Conservation (phyloP, 768 basidiomycete genomes). For the Tubosaeta sp. region DNA sequence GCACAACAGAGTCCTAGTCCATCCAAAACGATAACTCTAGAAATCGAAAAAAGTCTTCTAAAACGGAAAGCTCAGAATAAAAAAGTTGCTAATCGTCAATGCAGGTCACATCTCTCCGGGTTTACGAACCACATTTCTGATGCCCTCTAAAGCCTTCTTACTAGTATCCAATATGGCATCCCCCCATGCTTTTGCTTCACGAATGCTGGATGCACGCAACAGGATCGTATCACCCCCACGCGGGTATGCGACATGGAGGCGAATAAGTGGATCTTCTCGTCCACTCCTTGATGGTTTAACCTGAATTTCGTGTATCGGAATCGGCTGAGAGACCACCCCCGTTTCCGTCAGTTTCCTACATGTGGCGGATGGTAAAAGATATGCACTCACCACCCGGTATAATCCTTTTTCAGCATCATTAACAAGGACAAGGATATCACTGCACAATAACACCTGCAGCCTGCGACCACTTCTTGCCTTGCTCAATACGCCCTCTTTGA, state of each 20-base stretch:
- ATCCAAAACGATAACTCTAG: no score
- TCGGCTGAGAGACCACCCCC: conserved; percentile 45
- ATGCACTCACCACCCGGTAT: conserved; percentile 70
- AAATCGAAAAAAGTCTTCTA: not conserved
- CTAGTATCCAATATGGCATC: conserved; percentile 33
- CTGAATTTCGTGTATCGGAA: conserved; percentile 63
- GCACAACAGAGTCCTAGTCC: no score
- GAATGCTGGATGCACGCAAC: conserved; percentile 51
- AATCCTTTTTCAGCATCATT: conserved; percentile 65
- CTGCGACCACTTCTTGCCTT: conserved; percentile 86
- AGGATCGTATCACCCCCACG: conserved; percentile 69
- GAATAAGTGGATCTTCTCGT: conserved; percentile 68
- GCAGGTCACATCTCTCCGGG: not conserved
- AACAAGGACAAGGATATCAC: conserved; percentile 83
- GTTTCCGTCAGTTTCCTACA: not conserved
- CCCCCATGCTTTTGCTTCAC: conserved; percentile 57
- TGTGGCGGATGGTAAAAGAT: not conserved
- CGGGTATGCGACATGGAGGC: conserved; percentile 61
- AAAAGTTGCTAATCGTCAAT: not conserved
- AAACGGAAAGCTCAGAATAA: not conserved
- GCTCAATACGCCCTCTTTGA: conserved; percentile 72
- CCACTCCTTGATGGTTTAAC: conserved; percentile 48
- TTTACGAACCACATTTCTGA: not conserved
- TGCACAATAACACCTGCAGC: conserved; percentile 77
- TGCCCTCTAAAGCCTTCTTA: conserved; percentile 12